Evolutionary conservation across 2,329 filamentous ascomycete species (phyloP).

Genomic region (Hymenoscyphus linearis): DNA sequence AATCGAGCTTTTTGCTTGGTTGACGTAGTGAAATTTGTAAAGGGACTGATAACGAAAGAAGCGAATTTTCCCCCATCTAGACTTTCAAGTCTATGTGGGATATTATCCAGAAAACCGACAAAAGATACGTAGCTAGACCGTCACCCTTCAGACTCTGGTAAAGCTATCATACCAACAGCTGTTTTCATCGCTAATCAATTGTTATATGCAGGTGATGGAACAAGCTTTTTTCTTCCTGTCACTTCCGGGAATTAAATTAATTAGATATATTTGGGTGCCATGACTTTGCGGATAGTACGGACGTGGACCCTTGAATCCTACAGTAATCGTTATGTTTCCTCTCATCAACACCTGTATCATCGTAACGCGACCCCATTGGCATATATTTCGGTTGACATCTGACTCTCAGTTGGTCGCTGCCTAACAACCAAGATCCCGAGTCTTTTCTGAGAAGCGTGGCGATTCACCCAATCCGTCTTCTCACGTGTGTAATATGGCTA

Average conservation of each 20-base stretch:
- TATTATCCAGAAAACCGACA: no score
- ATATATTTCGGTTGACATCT: neutral
- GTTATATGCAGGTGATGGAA: conserved; percentile 5
- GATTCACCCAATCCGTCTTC: neutral
- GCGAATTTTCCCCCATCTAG: no score
- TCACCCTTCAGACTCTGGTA: no score
- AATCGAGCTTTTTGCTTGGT: no score
- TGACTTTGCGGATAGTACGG: neutral
- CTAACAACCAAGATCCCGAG: neutral
- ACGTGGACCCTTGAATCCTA: neutral
- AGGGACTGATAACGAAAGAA: no score
- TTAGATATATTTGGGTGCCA: neutral
- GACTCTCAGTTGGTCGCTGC: neutral
- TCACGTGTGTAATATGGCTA: conserved; percentile 7
- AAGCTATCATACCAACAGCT: neutral
- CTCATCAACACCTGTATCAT: neutral
- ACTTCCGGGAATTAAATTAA: neutral
- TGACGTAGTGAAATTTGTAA: no score
- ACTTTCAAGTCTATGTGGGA: no score
- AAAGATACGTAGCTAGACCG: no score
- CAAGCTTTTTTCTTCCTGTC: conserved; percentile 2
- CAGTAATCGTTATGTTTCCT: neutral
- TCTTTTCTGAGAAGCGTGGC: neutral
- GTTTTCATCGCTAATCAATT: neutral
- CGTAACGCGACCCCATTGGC: neutral